Base-by-base conservation (phyloP, 225 moss, liverwort and hornwort species). In the Pseudisothecium myosuroides region DNA sequence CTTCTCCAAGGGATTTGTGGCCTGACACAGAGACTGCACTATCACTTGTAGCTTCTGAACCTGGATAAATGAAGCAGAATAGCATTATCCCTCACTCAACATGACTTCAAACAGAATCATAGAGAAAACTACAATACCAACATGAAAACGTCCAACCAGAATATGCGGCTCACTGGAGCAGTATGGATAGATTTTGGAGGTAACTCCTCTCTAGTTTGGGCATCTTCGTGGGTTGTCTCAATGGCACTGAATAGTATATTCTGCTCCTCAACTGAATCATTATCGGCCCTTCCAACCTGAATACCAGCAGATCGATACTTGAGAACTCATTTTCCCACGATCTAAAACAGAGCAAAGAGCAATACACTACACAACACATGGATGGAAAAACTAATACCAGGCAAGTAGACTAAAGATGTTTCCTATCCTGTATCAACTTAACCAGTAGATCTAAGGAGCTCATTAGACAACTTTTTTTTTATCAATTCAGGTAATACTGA, bases 11-110 rank as follows among this genome's bases (percentile, higher is more conserved):
- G 97, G 98, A 86, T 91, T 95, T 37, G 94, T 90, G 56, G 89
- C 94, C 83, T 96, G 95, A 89, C 98, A 97, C 10, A 98, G 49
- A 41, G 90, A 90, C 90, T 97, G 96, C 87, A 98, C 92, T 87
- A 90, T 92, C 85, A 91, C 93, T 89, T 86, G 93, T 67, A 98
- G 72, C 75, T 93, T 93, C 82, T 93, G 90, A 87, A 97, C 93
- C 98, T 98, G 86, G 71, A 91, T 43, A 82, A 21, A 86, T 75
- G 71, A 84, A 81, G 81, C 74, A 85, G 45, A 82, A 54, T 74
- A 81, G 63, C 37, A 79, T 56, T 78, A 55, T 79, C 67, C 39
- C 32, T 65, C 87, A 55, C 28, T 89, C 24, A 10, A 15, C 23
- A 54, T 67, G 43, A 80, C 58, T 83, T 83, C 79, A 76, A 76